Percentiles rank a stretch among this genome's conserved stretches.
Evolutionary conservation across 495 filamentous ascomycete species (phyloP).

Genomic region (Xylaria acuta): DNA sequence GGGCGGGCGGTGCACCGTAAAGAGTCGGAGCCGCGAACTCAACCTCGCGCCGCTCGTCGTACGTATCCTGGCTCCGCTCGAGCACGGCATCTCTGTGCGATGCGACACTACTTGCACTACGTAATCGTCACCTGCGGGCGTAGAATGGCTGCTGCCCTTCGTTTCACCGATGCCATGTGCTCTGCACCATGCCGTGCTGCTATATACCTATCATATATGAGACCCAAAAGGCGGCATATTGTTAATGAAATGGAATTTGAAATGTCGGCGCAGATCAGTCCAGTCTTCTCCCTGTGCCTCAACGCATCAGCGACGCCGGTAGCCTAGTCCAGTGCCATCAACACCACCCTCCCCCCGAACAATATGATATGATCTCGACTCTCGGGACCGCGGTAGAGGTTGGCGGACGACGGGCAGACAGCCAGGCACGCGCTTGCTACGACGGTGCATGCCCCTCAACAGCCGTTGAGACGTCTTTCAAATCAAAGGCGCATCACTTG

Average conservation of each 20-base stretch:
- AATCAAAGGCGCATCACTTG: neutral
- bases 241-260: slow-evolving; percentile 1
- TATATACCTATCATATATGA: neutral
- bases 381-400: neutral
- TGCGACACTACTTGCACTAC: neutral
- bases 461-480: slow-evolving; percentile 8
- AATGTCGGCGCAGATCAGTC: slow-evolving; percentile 15
- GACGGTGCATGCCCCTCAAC: slow-evolving; percentile 8
- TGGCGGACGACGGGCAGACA: neutral
- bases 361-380: slow-evolving; percentile 21
- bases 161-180: slow-evolving; percentile 1
- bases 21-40: slow-evolving; percentile 26
- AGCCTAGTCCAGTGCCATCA: slow-evolving; percentile 1
- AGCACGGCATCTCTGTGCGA: neutral
- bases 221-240: neutral
- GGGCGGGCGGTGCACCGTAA: slow-evolving; percentile 15
- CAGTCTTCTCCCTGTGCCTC: neutral
- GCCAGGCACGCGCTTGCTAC: neutral
- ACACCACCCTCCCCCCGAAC: neutral
- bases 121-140: neutral
- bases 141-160: neutral
- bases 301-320: neutral
- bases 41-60: neutral
- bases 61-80: slow-evolving; percentile 1
- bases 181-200: neutral